These are phyloP conservation scores for Ogataea angusta DNA, from an alignment of 805 yeast genomes.

Conservation along the genomic window DNA sequence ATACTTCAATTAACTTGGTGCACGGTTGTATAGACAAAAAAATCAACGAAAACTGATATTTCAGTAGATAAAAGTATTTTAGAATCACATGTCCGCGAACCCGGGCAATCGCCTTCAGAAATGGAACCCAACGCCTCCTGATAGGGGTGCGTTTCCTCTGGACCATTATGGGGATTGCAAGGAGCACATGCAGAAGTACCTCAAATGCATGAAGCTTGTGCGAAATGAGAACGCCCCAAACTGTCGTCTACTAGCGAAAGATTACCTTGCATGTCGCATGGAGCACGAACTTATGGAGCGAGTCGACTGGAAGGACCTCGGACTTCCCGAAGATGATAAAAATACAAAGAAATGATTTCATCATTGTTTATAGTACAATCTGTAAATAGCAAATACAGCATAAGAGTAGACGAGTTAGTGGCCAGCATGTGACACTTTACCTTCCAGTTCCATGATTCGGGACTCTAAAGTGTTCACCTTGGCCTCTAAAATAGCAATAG, in stretches of 20 bases:
- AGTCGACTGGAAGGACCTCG: slow-evolving; percentile 36
- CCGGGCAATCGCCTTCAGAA: slow-evolving; percentile 45
- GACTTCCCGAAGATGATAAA: slow-evolving; percentile 32
- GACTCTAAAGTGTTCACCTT: slow-evolving; percentile 20
- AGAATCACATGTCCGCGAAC: slow-evolving; percentile 35
- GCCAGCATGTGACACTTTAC: slow-evolving; percentile 10
- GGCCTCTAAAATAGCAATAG: slow-evolving; percentile 21
- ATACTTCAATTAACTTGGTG: slow-evolving; percentile 26
- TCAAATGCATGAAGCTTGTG: slow-evolving; percentile 74
- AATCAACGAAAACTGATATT: too few relatives aligned
- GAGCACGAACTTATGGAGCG: slow-evolving; percentile 49
- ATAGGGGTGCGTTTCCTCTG: slow-evolving; percentile 91
- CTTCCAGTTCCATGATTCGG: slow-evolving; percentile 18
- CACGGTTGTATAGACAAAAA: slow-evolving; percentile 11
- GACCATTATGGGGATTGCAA: slow-evolving; percentile 88
- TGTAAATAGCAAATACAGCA: neutral
- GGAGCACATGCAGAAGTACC: slow-evolving; percentile 66
- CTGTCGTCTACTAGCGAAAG: slow-evolving; percentile 80
- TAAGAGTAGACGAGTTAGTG: slow-evolving; percentile 1
- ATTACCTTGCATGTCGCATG: slow-evolving; percentile 85
- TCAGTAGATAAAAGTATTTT: neutral
- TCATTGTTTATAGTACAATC: slow-evolving; percentile 5
- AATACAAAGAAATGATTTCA: neutral
- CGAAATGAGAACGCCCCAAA: slow-evolving; percentile 86
- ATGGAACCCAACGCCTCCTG: slow-evolving; percentile 88